These are phyloP conservation scores for Leucosporidium scottii DNA, from an alignment of 768 basidiomycete genomes.

Conservation along the genomic window DNA sequence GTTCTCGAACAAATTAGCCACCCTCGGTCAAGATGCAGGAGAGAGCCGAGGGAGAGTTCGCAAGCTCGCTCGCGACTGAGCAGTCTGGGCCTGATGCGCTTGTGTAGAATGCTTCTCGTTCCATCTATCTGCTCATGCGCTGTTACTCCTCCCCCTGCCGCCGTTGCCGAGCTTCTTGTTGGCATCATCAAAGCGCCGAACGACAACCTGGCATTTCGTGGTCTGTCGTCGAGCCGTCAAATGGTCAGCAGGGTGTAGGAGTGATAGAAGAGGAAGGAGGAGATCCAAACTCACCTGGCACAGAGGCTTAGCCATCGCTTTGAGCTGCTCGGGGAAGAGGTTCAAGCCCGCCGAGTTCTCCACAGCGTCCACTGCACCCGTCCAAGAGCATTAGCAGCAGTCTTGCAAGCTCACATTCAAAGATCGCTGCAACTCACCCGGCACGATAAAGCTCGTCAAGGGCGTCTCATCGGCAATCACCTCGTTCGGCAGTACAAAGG, in stretches of 20 bases:
- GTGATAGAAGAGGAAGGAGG: no score
- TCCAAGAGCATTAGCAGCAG: neutral
- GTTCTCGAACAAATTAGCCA: no score
- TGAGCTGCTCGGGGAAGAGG: conserved; percentile 76
- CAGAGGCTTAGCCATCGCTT: conserved; percentile 40
- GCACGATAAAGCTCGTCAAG: conserved; percentile 70
- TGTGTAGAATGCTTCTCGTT: no score
- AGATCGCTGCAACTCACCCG: conserved; percentile 55
- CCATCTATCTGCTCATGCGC: no score
- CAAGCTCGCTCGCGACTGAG: no score
- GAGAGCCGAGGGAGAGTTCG: no score
- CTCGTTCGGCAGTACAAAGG: conserved; percentile 94
- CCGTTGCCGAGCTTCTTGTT: conserved; percentile 30
- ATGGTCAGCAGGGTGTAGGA: no score
- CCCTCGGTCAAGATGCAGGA: no score
- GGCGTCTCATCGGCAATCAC: conserved; percentile 76
- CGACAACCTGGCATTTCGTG: conserved; percentile 77
- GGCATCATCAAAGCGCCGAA: conserved; percentile 79
- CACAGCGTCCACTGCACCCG: conserved; percentile 69
- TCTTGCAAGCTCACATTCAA: no score
- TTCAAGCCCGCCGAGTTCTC: conserved; percentile 79
- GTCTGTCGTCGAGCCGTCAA: conserved; percentile 44
- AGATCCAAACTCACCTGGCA: neutral
- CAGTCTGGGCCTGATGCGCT: no score
- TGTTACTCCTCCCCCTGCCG: neutral